phyloP scores from a whole-genome alignment of 495 filamentous ascomycete genomes.

The Apodospora peruviana region DNA sequence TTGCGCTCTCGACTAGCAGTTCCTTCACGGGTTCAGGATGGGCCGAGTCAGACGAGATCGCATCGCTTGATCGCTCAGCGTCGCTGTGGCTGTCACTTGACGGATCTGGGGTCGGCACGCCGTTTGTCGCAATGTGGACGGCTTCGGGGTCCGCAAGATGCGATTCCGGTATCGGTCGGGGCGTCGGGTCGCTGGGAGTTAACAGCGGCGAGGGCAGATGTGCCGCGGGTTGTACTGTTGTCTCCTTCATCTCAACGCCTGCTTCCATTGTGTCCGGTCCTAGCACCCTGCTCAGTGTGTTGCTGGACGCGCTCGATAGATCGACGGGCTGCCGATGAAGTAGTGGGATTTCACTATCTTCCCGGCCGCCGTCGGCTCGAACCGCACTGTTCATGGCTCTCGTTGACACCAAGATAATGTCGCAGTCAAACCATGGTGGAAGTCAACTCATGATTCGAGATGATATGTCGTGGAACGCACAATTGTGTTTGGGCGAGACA shows the following conservation, averaged over 20 bases:
- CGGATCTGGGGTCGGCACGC: conserved; percentile 23
- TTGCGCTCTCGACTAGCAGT: conserved; percentile 1
- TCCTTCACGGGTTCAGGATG: neutral
- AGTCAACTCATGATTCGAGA: too few species aligned
- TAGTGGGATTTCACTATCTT: too few species aligned
- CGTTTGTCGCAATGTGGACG: conserved; percentile 9
- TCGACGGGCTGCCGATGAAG: too few species aligned
- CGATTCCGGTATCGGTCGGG: neutral
- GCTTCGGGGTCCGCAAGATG: conserved; percentile 2
- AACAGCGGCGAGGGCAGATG: conserved; percentile 13
- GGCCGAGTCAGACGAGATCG: neutral
- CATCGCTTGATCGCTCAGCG: conserved; percentile 10
- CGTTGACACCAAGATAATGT: too few species aligned
- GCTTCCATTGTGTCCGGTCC: neutral
- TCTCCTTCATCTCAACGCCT: neutral
- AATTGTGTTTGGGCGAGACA: too few species aligned
- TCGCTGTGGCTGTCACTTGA: conserved; percentile 30
- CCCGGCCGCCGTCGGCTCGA: too few species aligned
- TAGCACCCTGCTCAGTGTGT: neutral
- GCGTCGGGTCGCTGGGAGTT: conserved; percentile 5
- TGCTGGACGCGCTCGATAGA: too few species aligned
- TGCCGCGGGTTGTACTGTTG: neutral
- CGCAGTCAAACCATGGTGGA: too few species aligned
- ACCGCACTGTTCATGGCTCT: too few species aligned
- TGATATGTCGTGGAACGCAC: too few species aligned